Evolutionary conservation across 805 yeast species (phyloP).

Genomic region (Crinitomyces ghanaensis): DNA sequence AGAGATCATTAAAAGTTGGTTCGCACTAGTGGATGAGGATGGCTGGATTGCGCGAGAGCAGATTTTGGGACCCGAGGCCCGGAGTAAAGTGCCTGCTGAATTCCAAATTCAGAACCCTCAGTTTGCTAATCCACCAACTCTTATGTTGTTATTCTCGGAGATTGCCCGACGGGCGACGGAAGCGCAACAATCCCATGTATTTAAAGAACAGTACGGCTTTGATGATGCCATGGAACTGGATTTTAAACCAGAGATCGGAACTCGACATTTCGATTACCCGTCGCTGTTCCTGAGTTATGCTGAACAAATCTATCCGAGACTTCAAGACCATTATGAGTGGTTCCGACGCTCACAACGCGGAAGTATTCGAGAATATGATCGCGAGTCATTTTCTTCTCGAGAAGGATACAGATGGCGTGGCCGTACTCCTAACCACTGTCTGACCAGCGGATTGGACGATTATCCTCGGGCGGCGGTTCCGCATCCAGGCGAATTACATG

Average conservation of each 20-base stretch:
- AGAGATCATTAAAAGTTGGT: conserved; percentile 82
- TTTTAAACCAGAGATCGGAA: conserved; percentile 20
- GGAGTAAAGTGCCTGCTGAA: conserved; percentile 74
- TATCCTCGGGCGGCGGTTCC: conserved; percentile 79
- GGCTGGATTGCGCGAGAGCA: conserved; percentile 98
- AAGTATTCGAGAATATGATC: conserved; percentile 55
- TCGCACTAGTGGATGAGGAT: conserved; percentile 66
- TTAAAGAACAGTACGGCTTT: background rate
- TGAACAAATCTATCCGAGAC: conserved; percentile 57
- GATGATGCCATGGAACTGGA: background rate
- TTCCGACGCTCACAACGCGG: conserved; percentile 76
- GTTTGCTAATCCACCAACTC: conserved; percentile 92
- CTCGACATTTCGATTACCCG: conserved; percentile 45
- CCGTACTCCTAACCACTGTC: conserved; percentile 69
- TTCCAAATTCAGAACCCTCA: conserved; percentile 80
- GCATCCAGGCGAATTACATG: conserved; percentile 80
- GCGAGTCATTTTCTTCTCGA: conserved; percentile 35
- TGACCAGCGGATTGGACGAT: conserved; percentile 92
- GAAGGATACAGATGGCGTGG: conserved; percentile 94
- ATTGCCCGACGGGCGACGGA: conserved; percentile 32
- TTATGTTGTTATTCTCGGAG: conserved; percentile 49
- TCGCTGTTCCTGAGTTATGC: conserved; percentile 28
- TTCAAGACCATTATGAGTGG: conserved; percentile 73
- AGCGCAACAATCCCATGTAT: background rate
- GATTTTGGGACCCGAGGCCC: conserved; percentile 81